Evolutionary conservation across 768 basidiomycete genomes (phyloP).

Genomic region (Rhodotorula paludigena): DNA sequence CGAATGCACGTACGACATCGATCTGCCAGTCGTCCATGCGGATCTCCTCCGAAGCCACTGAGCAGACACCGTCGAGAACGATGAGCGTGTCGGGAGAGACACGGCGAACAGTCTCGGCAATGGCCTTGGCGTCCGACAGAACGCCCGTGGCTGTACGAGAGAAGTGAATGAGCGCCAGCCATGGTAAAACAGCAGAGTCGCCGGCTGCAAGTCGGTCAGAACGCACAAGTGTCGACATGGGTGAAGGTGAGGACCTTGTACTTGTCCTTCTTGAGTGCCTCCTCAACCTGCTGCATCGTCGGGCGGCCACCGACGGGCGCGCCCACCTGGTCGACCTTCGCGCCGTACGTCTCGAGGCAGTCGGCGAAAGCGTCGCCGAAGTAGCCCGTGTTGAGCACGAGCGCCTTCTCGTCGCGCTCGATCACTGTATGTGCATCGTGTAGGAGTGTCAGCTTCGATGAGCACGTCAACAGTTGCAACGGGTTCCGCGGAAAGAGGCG

Average conservation of each 20-base stretch:
- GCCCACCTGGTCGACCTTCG: slow-evolving; percentile 73
- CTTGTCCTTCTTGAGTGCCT: slow-evolving; percentile 67
- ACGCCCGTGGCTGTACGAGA: slow-evolving; percentile 56
- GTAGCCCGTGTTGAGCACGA: slow-evolving; percentile 86
- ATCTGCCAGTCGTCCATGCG: slow-evolving; percentile 87
- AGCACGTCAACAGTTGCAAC: too few relatives aligned
- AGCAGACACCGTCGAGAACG: slow-evolving; percentile 87
- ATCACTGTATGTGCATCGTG: slow-evolving; percentile 52
- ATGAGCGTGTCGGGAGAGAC: slow-evolving; percentile 83
- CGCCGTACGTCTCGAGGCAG: slow-evolving; percentile 74
- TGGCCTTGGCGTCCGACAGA: slow-evolving; percentile 71
- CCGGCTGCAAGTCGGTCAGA: neutral
- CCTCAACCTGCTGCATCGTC: slow-evolving; percentile 57
- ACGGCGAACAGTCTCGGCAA: slow-evolving; percentile 65
- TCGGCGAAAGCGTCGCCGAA: slow-evolving; percentile 68
- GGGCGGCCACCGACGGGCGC: slow-evolving; percentile 79
- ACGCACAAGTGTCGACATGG: slow-evolving; percentile 75
- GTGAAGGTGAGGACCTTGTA: slow-evolving; percentile 90
- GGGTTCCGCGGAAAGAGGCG: too few relatives aligned
- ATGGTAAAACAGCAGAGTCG: too few relatives aligned
- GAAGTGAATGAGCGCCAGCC: neutral
- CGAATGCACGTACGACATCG: slow-evolving; percentile 60
- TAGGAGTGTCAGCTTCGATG: neutral
- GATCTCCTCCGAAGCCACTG: slow-evolving; percentile 93
- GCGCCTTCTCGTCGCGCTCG: slow-evolving; percentile 64